Conservation (phyloP, 257 asterid genomes). For the Plantago elongata region DNA sequence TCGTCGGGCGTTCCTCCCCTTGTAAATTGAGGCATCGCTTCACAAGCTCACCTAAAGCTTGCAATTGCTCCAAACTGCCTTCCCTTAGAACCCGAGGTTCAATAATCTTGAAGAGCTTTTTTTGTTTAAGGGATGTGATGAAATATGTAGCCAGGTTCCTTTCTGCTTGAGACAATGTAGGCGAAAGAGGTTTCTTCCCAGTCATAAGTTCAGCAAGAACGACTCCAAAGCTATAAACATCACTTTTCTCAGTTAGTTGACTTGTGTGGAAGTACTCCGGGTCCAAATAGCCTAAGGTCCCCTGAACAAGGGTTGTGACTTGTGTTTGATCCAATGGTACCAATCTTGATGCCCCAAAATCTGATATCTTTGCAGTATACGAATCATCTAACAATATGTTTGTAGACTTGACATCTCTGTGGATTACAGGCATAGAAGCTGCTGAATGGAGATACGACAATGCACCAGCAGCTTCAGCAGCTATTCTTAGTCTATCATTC, state of each 20-base stretch:
- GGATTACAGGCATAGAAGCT: slow-evolving; percentile 33
- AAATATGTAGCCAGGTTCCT: slow-evolving; percentile 37
- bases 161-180: slow-evolving; percentile 14
- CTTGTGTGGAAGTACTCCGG: slow-evolving; percentile 33
- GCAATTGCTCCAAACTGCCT: slow-evolving; percentile 35
- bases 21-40: slow-evolving; percentile 37
- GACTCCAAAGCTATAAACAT: slow-evolving; percentile 35
- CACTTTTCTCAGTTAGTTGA: slow-evolving; percentile 29
- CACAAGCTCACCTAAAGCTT: slow-evolving; percentile 30
- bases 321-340: slow-evolving; percentile 32
- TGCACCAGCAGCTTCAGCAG: slow-evolving; percentile 38
- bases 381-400: slow-evolving; percentile 26
- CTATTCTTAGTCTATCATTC: slow-evolving; percentile 26
- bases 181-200: slow-evolving; percentile 24
- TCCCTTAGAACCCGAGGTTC: slow-evolving; percentile 36
- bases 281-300: slow-evolving; percentile 37
- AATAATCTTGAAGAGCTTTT: slow-evolving; percentile 28
- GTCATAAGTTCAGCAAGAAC: slow-evolving; percentile 42
- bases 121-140: slow-evolving; percentile 26
- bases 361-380: slow-evolving; percentile 27
- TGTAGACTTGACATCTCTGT: slow-evolving; percentile 36
- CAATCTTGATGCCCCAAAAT: slow-evolving; percentile 33
- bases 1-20: slow-evolving; percentile 42
- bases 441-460: slow-evolving; percentile 37
- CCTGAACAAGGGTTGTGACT: slow-evolving; percentile 28